Base-by-base conservation (phyloP, 257 asterid species). In the Dorcoceras hygrometricum region DNA sequence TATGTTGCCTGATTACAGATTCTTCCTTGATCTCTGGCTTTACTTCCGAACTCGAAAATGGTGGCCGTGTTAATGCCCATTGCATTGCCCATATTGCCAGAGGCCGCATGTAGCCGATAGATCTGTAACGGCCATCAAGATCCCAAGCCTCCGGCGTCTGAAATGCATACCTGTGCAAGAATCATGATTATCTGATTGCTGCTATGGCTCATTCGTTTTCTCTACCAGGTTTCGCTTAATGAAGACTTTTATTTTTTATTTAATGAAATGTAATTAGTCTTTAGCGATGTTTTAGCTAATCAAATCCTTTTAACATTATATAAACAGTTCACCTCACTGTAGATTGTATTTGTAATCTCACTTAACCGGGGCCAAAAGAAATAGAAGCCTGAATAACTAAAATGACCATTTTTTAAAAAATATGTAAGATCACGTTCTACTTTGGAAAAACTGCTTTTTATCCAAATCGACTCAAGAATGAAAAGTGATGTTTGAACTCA, bases 21-120 rank as follows among this genome's bases (percentile, higher is more conserved):
- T 80, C 96, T 77, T 80, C 86, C 6, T 53, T 77, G 28, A 90
- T 73, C 31, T 82, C 87, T 23, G 80, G 81, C 76, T 69, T 81
- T 68, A 0, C 43, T 55, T 87, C 81, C 51, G 69, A 79, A 70
- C 65, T 83, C 19, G 85, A 66, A 61, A 59, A 29, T 57, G 73
- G 79, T 3, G 81, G 85, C 54, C 74, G 81, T 9, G 86, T 80
- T 57, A 94, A 73, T n/a, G 97, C 96, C 96, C 97, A 94, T 62
- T 94, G 99, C 97, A 94, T 94, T 20, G 97, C 96, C 97, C 99
- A 94, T 65, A 90, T 94, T 28, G 93, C 93, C 69, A 94, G 71
- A 14, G 99, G 97, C 1, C 97, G 81, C 99, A 94, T 94, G 86
- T 94, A 90, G 39, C 82, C 77, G 2, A 90, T 81, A 25, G 97